Conservation (phyloP, 306 rosid genomes). For the Arachis stenosperma region DNA sequence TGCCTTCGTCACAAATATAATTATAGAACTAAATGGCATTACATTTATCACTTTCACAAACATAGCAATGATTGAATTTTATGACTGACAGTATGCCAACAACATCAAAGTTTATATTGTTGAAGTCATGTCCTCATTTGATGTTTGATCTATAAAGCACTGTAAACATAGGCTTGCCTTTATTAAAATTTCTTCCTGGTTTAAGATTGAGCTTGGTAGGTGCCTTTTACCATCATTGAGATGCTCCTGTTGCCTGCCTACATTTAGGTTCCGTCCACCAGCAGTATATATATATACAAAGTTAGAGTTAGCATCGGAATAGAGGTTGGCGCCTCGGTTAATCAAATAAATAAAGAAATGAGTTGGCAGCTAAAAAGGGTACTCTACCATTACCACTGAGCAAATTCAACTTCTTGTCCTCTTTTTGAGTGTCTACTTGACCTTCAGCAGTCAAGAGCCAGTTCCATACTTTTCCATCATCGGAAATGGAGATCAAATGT, state of each 20-base stretch:
- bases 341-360: too few relatives aligned
- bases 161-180: slow-evolving; percentile 56
- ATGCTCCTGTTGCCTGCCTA: slow-evolving; percentile 49
- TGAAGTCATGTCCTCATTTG: neutral
- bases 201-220: slow-evolving; percentile 45
- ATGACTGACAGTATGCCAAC: neutral
- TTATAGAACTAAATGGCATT: neutral
- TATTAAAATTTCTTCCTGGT: slow-evolving; percentile 58
- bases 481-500: slow-evolving; percentile 84
- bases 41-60: neutral
- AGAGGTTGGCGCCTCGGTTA: neutral
- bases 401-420: slow-evolving; percentile 48
- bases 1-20: too few relatives aligned
- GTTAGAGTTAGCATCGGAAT: slow-evolving; percentile 47
- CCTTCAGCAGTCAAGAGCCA: slow-evolving; percentile 92
- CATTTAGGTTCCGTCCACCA: slow-evolving; percentile 48
- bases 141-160: slow-evolving; percentile 33
- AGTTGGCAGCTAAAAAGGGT: slow-evolving; percentile 45
- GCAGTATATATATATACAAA: slow-evolving; percentile 46
- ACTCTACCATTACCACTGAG: slow-evolving; percentile 45
- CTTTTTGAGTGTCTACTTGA: slow-evolving; percentile 54
- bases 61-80: slow-evolving; percentile 5
- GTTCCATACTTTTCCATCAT: slow-evolving; percentile 96
- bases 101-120: slow-evolving; percentile 8
- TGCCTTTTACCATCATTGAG: slow-evolving; percentile 43